Percentiles rank a stretch among this genome's conserved stretches.
Evolutionary conservation across 768 basidiomycete species (phyloP).

Genomic region (Chalciporus chontae): DNA sequence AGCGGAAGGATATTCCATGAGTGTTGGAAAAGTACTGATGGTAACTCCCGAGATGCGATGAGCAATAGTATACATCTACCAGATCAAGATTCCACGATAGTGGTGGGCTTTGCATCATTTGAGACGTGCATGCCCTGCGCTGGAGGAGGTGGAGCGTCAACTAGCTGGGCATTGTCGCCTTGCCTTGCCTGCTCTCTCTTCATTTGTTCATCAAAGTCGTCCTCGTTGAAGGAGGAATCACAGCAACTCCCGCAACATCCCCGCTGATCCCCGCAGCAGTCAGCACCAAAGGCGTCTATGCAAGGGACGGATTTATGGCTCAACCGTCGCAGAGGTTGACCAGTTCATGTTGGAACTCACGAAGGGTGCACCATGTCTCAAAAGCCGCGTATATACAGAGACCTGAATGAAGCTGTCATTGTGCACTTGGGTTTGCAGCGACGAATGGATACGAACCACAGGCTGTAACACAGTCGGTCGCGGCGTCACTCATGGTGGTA

Average conservation of each 20-base stretch:
- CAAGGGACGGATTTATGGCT: background rate
- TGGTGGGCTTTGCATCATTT: slow-evolving; percentile 1
- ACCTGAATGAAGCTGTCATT: slow-evolving; percentile 9
- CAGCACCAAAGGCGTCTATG: slow-evolving; percentile 22
- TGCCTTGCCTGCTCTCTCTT: slow-evolving; percentile 21
- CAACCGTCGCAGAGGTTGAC: background rate
- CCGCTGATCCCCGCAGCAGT: slow-evolving; percentile 26
- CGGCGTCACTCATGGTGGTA: slow-evolving; percentile 18
- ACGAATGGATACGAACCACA: slow-evolving; percentile 16
- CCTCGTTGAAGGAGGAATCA: slow-evolving; percentile 26
- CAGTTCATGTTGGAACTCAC: slow-evolving; percentile 14
- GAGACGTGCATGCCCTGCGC: slow-evolving; percentile 17
- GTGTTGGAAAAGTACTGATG: too few species aligned
- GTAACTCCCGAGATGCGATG: background rate
- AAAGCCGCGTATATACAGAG: slow-evolving; percentile 12
- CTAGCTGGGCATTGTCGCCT: slow-evolving; percentile 5
- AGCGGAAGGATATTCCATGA: too few species aligned
- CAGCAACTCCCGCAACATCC: slow-evolving; percentile 29
- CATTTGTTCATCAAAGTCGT: slow-evolving; percentile 29
- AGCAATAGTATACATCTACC: background rate
- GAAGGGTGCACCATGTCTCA: slow-evolving; percentile 21
- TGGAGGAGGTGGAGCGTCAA: slow-evolving; percentile 22
- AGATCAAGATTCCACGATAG: background rate
- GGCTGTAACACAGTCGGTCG: slow-evolving; percentile 1
- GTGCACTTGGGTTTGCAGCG: background rate